These are phyloP conservation scores for Cadophora sp. DNA, from an alignment of 2,329 filamentous ascomycete species.

Conservation along the genomic window DNA sequence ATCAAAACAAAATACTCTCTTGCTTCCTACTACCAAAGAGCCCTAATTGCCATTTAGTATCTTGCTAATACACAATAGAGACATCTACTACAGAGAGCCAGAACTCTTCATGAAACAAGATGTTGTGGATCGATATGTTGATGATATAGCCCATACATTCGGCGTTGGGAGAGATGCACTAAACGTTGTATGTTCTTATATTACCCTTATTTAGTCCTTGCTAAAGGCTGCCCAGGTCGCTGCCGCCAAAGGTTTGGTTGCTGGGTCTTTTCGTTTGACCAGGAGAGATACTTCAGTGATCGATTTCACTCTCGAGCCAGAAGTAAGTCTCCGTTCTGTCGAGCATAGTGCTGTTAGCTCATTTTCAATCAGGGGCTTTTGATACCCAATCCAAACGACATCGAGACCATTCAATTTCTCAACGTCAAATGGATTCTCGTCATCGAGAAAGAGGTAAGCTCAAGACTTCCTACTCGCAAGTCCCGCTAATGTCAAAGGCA, in stretches of 20 bases:
- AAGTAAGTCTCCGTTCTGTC: slow-evolving; percentile 43
- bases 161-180: slow-evolving; percentile 67
- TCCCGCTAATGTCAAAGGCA: slow-evolving; percentile 60
- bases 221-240: slow-evolving; percentile 61
- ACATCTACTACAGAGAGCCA: slow-evolving; percentile 81
- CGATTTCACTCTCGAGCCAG: slow-evolving; percentile 48
- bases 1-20: too few species aligned
- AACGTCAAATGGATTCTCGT: slow-evolving; percentile 70
- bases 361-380: slow-evolving; percentile 58
- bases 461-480: neutral
- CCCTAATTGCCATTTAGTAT: neutral
- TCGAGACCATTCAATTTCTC: slow-evolving; percentile 58
- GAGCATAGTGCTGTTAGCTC: neutral
- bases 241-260: slow-evolving; percentile 74
- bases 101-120: slow-evolving; percentile 73
- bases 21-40: neutral
- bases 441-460: slow-evolving; percentile 76
- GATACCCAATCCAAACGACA: slow-evolving; percentile 61
- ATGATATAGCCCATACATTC: slow-evolving; percentile 76
- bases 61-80: slow-evolving; percentile 49
- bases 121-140: slow-evolving; percentile 74
- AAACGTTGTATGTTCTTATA: slow-evolving; percentile 66
- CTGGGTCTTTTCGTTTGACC: slow-evolving; percentile 60
- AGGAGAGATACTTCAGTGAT: slow-evolving; percentile 53
- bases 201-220: neutral